Conservation (phyloP, 257 asterid species). For the Rubia yunnanensis region DNA sequence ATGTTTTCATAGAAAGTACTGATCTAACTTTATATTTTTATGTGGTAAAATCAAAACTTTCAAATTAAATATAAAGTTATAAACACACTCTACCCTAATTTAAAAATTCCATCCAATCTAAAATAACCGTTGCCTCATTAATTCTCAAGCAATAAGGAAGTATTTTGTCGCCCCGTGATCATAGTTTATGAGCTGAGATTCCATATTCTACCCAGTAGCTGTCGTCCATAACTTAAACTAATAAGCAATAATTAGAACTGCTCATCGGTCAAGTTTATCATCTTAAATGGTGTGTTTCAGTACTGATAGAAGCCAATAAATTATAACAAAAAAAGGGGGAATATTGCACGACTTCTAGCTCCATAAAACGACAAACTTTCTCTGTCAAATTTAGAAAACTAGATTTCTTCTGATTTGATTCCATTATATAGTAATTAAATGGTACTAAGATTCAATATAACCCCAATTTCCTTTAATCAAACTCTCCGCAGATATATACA, state of each 20-base stretch:
- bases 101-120: too few species aligned
- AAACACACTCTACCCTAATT: too few species aligned
- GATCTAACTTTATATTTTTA: too few species aligned
- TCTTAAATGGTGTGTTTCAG: background rate
- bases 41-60: too few species aligned
- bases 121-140: too few species aligned
- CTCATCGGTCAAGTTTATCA: background rate
- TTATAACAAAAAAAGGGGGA: background rate
- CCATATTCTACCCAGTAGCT: background rate
- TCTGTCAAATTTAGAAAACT: background rate
- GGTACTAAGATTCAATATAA: background rate
- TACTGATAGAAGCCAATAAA: background rate
- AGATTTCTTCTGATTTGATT: conserved; percentile 8
- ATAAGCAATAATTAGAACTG: background rate
- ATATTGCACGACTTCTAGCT: conserved; percentile 1
- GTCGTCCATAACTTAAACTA: background rate
- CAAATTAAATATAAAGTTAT: too few species aligned
- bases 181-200: too few species aligned
- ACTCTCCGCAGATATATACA: background rate
- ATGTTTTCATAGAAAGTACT: too few species aligned
- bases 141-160: too few species aligned
- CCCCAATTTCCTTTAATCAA: background rate
- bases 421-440: background rate
- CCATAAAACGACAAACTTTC: background rate
- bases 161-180: background rate